Base-by-base conservation (phyloP, 202 grass and related monocot species). In the Schoenoplectus tabernaemontani region DNA sequence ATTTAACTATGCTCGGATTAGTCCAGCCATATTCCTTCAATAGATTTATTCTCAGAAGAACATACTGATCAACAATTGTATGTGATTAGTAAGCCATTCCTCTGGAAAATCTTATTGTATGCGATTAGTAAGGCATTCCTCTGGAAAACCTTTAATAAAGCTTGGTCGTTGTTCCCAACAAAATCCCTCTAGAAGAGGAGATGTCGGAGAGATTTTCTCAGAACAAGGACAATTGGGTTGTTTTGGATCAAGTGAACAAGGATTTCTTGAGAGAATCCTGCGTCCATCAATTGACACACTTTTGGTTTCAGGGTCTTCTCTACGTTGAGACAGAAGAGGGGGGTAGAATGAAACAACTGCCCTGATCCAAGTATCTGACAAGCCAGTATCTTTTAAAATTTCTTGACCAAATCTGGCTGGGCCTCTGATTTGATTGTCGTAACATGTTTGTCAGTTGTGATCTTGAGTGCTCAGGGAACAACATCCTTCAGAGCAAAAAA, bases 291-390 rank as follows among this genome's bases (percentile, higher is more conserved):
- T 53, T 58, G 50, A 32, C 7, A 3, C 10, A 50, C 39, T 16
- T 59, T 30, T 13, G 74, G 82, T 17, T 68, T 63, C 9, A 84
- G 43, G 42, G 28, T 78, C 59, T 84, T 70, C 60, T 78, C 44
- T 39, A 59, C 57, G 32, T 41, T 78, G 17, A 48, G 19, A 53
- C 0, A 84, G 82, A 24, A 84, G 9, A 13, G 9, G 24, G 0
- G 82, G 82, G 43, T 42, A 4, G 41, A 41, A 58, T 16, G 61
- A 59, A 23, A 69, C 50, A 9, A 84, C 23, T 11, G 2, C 30
- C 32, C 17, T 54, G 15, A 54, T 54, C 16, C n/a, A 4, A 4
- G 17, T 5, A 54, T 19, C 5, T 0, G 50, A 19, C 6, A 54
- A 19, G 15, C 50, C 50, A 4, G 16, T 54, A 1, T 54, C 50